phyloP scores from a whole-genome alignment of 129 eudicot species.

The Flaveria trinervia region DNA sequence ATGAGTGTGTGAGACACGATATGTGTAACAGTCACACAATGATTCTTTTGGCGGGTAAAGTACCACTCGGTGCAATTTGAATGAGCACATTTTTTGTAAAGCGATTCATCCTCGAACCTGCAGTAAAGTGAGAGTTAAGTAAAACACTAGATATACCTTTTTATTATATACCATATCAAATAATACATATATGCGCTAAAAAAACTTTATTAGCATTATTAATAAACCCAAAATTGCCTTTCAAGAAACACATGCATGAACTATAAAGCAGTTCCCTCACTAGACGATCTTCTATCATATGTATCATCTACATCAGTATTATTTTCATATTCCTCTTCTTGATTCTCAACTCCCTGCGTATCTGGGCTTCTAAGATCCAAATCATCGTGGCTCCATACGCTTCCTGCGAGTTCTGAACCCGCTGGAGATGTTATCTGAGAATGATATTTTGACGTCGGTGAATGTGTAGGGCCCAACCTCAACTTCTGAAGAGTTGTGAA shows the following conservation, averaged over 20 bases:
- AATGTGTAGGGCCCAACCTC: conserved; percentile 46
- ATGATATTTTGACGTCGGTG: conserved; percentile 37
- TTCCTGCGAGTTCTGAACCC: conserved; percentile 43
- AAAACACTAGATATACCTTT: too few species aligned
- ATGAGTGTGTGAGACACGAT: too few species aligned
- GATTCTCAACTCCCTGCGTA: conserved; percentile 32
- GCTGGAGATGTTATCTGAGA: conserved; percentile 39
- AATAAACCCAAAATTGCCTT: conserved; percentile 2
- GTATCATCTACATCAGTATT: conserved; percentile 33
- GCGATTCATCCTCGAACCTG: too few species aligned
- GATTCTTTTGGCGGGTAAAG: too few species aligned
- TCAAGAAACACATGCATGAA: neutral
- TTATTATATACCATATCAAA: neutral
- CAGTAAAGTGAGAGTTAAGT: too few species aligned
- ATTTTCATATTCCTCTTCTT: conserved; percentile 36
- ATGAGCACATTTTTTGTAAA: too few species aligned
- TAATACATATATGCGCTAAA: neutral
- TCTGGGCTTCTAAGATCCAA: conserved; percentile 36
- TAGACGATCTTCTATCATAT: conserved; percentile 37
- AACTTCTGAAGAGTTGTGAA: conserved; percentile 74
- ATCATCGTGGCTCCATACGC: conserved; percentile 53
- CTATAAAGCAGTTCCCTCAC: conserved; percentile 29
- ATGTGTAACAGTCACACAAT: too few species aligned
- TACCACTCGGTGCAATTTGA: too few species aligned
- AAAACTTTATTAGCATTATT: neutral